Base-by-base conservation (phyloP, 2,329 filamentous ascomycete genomes). In the Myriosclerotinia scirpicola region DNA sequence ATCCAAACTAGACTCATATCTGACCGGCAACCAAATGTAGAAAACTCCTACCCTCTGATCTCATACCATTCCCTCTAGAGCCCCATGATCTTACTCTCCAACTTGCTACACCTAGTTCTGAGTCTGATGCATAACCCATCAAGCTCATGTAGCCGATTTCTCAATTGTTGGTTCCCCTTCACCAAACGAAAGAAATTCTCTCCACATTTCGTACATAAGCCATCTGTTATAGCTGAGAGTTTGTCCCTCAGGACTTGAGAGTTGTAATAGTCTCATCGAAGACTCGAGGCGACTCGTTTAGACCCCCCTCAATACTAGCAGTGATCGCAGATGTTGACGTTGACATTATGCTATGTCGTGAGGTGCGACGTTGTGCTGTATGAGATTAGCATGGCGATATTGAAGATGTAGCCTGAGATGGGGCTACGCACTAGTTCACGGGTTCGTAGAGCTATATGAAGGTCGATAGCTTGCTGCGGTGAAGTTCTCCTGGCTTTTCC, bases 91-190 rank as follows among this genome's bases (percentile, higher is more conserved):
- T 50, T 38, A 36, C 9, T 60, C 14, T 60, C 56, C 26, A 60
- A 3, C 26, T 60, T 48, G 26, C 42, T n/a, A 26, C 56, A 60
- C 44, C 48, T 30, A 12, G 34, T 60, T 20, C 44, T 38, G 30
- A 60, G 56, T 22, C 56, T 60, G 6, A 50, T 50, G 30, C 56
- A 60, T 26, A 60, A 50, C 12, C 56, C 56, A 38, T 60, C 56
- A 8, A 60, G 30, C 20, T 48, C 30, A 48, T 60, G 15, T 38
- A 60, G 38, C n/a, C 56, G 15, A 17, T 50, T 26, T 26, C 30
- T 60, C 56, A 60, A 26, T 38, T 48, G 20, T 38, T 60, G 44
- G 4, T 60, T 60, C 20, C 48, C 44, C n/a, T 22, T 11, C 5
- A 60, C 30, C 5, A 60, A 60, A 48, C 30, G 44, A 60, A 20